These are phyloP conservation scores for Neurospora crassa DNA, from an alignment of 2,329 filamentous ascomycete species.

Conservation along the genomic window DNA sequence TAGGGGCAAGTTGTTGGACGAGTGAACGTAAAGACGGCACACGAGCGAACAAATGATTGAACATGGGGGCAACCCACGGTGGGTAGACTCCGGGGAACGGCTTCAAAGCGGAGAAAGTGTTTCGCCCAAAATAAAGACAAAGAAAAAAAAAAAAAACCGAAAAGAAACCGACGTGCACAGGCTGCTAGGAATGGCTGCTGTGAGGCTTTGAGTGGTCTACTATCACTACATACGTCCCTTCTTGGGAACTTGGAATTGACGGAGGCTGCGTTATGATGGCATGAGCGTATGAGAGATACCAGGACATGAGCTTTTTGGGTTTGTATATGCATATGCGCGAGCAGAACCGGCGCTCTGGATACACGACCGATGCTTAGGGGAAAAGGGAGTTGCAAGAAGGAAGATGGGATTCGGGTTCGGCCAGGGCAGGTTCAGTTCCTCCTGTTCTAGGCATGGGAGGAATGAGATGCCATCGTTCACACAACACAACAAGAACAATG, in stretches of 20 bases:
- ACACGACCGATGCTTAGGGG: neutral
- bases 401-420: neutral
- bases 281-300: neutral
- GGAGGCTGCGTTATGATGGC: neutral
- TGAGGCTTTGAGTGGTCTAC: neutral
- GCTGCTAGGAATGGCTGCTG: neutral
- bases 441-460: neutral
- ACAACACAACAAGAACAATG: neutral
- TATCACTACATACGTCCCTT: neutral
- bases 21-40: slow-evolving; percentile 17
- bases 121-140: neutral
- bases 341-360: neutral
- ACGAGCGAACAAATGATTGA: neutral
- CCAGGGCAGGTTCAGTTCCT: neutral
- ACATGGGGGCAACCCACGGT: neutral
- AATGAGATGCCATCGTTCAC: neutral
- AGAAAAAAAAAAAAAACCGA: too few relatives aligned
- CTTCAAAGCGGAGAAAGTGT: neutral
- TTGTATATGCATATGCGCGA: neutral
- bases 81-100: neutral
- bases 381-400: neutral
- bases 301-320: neutral
- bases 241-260: neutral
- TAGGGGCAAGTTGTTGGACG: slow-evolving; percentile 28
- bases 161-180: neutral